Percentiles rank a stretch among this genome's conserved stretches.
Evolutionary conservation across 2,329 filamentous ascomycete species (phyloP).

Genomic region (Xenoacremonium recifei): DNA sequence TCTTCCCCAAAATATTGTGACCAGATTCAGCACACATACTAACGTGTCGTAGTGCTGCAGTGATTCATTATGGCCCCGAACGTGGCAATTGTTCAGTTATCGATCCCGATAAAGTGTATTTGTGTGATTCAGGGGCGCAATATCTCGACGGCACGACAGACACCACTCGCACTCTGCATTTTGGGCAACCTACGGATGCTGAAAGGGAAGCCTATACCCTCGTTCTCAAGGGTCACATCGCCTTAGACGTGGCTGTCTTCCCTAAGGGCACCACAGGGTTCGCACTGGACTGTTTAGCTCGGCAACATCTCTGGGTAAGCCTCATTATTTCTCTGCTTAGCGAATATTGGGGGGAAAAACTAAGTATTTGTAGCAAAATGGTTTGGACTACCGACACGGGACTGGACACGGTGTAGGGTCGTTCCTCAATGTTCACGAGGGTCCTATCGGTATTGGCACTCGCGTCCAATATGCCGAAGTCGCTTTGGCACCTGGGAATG

Average conservation of each 20-base stretch:
- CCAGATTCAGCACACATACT: slow-evolving; percentile 1
- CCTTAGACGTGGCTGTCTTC: slow-evolving; percentile 81
- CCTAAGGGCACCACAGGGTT: slow-evolving; percentile 95
- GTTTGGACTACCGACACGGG: slow-evolving; percentile 92
- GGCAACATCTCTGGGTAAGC: slow-evolving; percentile 86
- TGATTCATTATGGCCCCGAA: slow-evolving; percentile 95
- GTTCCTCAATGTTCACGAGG: slow-evolving; percentile 95
- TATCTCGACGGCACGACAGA: slow-evolving; percentile 95
- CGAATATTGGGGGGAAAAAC: too few species aligned
- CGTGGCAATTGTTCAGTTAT: slow-evolving; percentile 77
- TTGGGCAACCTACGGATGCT: slow-evolving; percentile 77
- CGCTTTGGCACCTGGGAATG: slow-evolving; percentile 84
- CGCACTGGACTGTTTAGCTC: slow-evolving; percentile 82
- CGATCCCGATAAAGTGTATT: slow-evolving; percentile 81
- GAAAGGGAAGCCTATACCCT: slow-evolving; percentile 91
- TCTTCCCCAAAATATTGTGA: not conserved
- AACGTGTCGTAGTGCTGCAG: slow-evolving; percentile 66
- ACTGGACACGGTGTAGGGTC: slow-evolving; percentile 96
- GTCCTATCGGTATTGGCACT: slow-evolving; percentile 93
- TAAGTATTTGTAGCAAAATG: slow-evolving; percentile 57
- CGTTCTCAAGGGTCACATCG: slow-evolving; percentile 92
- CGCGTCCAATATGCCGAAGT: slow-evolving; percentile 90
- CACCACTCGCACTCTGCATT: slow-evolving; percentile 90
- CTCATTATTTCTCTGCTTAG: too few species aligned
- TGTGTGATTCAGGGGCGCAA: slow-evolving; percentile 97